A percentile compares a stretch with the other conserved stretches of the same genome.
These are phyloP conservation scores for Trichoderma citrinoviride DNA, from an alignment of 2,329 filamentous ascomycete species.

Conservation along the genomic window DNA sequence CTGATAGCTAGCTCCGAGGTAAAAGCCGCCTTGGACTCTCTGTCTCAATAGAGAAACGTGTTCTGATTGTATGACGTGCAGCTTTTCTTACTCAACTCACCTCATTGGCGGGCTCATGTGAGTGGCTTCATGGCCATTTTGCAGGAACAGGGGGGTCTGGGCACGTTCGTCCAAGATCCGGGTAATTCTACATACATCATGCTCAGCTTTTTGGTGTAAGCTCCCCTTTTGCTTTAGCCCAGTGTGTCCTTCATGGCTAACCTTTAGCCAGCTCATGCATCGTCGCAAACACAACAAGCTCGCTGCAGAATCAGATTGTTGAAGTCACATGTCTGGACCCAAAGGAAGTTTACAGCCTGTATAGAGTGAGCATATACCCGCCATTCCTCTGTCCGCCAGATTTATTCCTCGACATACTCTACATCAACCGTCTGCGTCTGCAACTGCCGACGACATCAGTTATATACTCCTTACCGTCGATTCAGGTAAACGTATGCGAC, in stretches of 20 bases:
- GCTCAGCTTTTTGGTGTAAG: slow-evolving; percentile 17
- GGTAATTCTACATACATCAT: background rate
- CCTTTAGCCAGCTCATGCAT: background rate
- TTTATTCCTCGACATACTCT: slow-evolving; percentile 19
- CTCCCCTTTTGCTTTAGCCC: background rate
- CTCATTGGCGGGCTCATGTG: slow-evolving; percentile 11
- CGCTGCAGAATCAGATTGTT: background rate
- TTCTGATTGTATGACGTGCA: background rate
- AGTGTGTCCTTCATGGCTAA: background rate
- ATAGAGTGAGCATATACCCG: slow-evolving; percentile 13
- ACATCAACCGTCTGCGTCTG: slow-evolving; percentile 20
- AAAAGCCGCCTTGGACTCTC: background rate
- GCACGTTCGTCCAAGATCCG: background rate
- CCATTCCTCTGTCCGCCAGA: slow-evolving; percentile 16
- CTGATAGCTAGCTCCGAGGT: slow-evolving; percentile 11
- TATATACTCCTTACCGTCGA: background rate
- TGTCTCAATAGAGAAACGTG: background rate
- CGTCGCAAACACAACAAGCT: slow-evolving; percentile 12
- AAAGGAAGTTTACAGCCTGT: slow-evolving; percentile 4
- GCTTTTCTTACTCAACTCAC: slow-evolving; percentile 8
- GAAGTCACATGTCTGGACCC: background rate
- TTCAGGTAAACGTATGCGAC: background rate
- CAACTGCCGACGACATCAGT: background rate
- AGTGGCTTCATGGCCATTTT: slow-evolving; percentile 12
- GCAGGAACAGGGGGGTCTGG: background rate